Evolutionary conservation across 2,329 filamentous ascomycete species (phyloP).

Genomic region (Fusarium bactridioides): DNA sequence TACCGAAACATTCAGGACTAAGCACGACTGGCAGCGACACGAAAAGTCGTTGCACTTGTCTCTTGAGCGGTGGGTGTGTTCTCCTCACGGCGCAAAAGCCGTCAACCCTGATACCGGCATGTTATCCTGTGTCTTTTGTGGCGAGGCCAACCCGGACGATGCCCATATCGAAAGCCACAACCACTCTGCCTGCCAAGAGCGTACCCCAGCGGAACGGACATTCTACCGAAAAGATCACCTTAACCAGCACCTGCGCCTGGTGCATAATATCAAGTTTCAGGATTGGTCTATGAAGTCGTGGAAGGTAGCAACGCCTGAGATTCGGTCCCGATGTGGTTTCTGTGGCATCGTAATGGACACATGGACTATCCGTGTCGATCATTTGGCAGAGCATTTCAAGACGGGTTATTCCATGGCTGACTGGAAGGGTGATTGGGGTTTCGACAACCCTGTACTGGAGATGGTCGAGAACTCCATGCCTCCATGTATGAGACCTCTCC

Average conservation of each 20-base stretch:
- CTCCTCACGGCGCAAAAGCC: constrained; percentile 63
- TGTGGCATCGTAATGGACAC: constrained; percentile 68
- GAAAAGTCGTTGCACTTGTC: constrained; percentile 73
- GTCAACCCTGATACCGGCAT: constrained; percentile 67
- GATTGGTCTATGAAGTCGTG: constrained; percentile 72
- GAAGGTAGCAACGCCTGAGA: constrained; percentile 67
- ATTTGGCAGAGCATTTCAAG: constrained; percentile 74
- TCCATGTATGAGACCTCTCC: constrained; percentile 62
- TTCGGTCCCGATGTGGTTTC: constrained; percentile 71
- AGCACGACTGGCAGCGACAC: constrained; percentile 75
- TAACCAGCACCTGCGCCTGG: constrained; percentile 70
- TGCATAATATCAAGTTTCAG: constrained; percentile 68
- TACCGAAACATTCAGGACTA: constrained; percentile 72
- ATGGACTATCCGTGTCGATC: constrained; percentile 68
- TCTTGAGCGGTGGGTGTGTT: constrained; percentile 71
- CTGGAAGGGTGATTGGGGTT: constrained; percentile 76
- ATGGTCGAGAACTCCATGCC: constrained; percentile 74
- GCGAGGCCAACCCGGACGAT: constrained; percentile 61
- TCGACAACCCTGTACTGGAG: constrained; percentile 66
- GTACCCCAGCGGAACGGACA: constrained; percentile 66
- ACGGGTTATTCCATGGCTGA: constrained; percentile 71
- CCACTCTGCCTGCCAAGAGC: constrained; percentile 71
- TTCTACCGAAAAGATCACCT: constrained; percentile 74
- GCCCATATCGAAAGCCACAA: constrained; percentile 67
- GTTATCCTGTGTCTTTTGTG: constrained; percentile 67